Base-by-base conservation (phyloP, 805 yeast genomes). In the Wickerhamomyces bisporus region DNA sequence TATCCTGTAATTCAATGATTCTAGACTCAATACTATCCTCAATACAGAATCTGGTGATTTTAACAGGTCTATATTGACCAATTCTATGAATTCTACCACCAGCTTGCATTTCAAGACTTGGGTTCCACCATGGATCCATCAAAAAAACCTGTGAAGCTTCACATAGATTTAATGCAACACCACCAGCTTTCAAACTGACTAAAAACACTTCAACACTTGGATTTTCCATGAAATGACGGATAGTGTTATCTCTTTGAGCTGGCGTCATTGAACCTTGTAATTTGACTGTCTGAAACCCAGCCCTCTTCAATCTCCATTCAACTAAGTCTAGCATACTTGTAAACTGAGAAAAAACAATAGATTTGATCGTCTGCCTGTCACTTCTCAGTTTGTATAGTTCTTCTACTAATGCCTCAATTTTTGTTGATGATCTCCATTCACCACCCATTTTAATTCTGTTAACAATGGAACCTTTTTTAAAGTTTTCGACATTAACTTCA, bases 61-160 rank as follows among this genome's bases (percentile, higher is more conserved):
- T 75, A 9, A 93, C 96, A 0, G 99, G 98, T 48, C 99, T 66
- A 51, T 75, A 85, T 60, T 93, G 99, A 6, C 98, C 97, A 45
- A 93, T 93, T 64, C 99, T 78, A 62, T 93, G 98, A 17, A 93
- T 97, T 65, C 99, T 79, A 61, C 93, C 99, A 62, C 95, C 96
- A 35, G 94, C 82, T 60, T 93, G 99, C 88, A 97, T 93, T 60
- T 93, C 98, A 7, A 91, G 93, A 49, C 95, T 84, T 1, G 98
- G 98, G 58, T 93, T 94, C 98, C 98, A 93, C 98, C 98, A 93
- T 26, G 98, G 98, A 53, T 93, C 99, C 69, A 93, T 70, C 32
- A 93, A 71, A 50, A 93, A 93, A 33, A 93, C 98, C 54, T 91
- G 98, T 3, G 94, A 88, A 0, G 98, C 98, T 54, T 94, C 99